These are phyloP conservation scores for Rosa chinensis DNA, from an alignment of 306 rosid genomes.

Conservation along the genomic window DNA sequence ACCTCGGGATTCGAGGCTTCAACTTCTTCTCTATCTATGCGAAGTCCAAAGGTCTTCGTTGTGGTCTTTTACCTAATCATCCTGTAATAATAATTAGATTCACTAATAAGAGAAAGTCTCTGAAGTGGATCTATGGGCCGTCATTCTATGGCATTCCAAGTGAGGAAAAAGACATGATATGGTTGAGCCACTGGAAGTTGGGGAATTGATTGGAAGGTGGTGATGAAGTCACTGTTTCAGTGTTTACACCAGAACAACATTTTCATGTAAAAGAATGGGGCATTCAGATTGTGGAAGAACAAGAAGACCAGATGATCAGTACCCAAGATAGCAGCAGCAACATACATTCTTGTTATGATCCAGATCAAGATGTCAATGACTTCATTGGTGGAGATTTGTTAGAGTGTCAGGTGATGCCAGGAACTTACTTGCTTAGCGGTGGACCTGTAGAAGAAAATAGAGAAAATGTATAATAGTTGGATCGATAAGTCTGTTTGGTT, in stretches of 20 bases:
- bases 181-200: background rate
- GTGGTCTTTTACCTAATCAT: background rate
- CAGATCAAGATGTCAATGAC: background rate
- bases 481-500: background rate
- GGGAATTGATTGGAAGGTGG: background rate
- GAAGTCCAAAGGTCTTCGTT: background rate
- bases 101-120: background rate
- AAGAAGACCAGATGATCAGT: background rate
- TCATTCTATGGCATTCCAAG: background rate
- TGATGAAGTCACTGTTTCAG: background rate
- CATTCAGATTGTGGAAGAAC: background rate
- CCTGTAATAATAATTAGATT: background rate
- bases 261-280: background rate
- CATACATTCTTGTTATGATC: background rate
- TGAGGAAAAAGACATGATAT: background rate
- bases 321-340: background rate
- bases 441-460: background rate
- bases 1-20: background rate
- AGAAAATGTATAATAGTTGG: too few species aligned
- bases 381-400: background rate
- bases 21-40: background rate
- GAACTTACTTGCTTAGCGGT: background rate
- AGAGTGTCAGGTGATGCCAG: background rate
- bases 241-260: background rate
- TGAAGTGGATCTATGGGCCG: background rate